These are phyloP conservation scores for Pseudonitzschia multiseries DNA, from an alignment of 108 stramenopile genomes.

Conservation along the genomic window DNA sequence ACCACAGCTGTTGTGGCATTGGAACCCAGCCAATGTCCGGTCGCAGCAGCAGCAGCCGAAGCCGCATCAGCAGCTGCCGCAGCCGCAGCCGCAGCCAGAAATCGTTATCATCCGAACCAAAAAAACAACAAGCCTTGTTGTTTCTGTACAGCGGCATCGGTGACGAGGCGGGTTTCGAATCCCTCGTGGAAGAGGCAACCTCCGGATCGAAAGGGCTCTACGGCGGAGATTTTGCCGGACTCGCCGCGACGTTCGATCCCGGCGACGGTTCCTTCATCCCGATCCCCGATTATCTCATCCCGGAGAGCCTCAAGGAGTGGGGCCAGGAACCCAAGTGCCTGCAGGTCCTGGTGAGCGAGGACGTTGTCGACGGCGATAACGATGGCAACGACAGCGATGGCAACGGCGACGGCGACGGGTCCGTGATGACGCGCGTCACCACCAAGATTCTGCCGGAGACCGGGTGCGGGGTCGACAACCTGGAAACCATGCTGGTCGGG, in stretches of 20 bases:
- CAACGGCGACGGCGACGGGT: slow-evolving; percentile 20
- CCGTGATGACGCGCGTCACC: slow-evolving; percentile 38
- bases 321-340: slow-evolving; percentile 62
- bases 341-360: slow-evolving; percentile 54
- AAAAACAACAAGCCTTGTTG: too few relatives aligned
- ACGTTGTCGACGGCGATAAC: slow-evolving; percentile 4
- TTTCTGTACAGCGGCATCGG: not conserved
- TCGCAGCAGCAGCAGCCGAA: too few relatives aligned
- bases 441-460: slow-evolving; percentile 67
- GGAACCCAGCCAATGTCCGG: too few relatives aligned
- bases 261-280: slow-evolving; percentile 54
- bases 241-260: slow-evolving; percentile 60
- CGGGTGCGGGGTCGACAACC: slow-evolving; percentile 77
- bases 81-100: too few relatives aligned
- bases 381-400: slow-evolving; percentile 26
- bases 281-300: slow-evolving; percentile 69
- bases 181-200: not conserved
- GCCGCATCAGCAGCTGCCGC: too few relatives aligned
- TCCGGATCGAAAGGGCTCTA: not conserved
- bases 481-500: slow-evolving; percentile 54
- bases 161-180: not conserved
- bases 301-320: slow-evolving; percentile 70
- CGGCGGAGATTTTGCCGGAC: slow-evolving; percentile 79
- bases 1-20: too few relatives aligned
- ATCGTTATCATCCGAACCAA: too few relatives aligned